Evolutionary conservation across 345 rosid species (phyloP).

Genomic region (Isatis tinctoria): DNA sequence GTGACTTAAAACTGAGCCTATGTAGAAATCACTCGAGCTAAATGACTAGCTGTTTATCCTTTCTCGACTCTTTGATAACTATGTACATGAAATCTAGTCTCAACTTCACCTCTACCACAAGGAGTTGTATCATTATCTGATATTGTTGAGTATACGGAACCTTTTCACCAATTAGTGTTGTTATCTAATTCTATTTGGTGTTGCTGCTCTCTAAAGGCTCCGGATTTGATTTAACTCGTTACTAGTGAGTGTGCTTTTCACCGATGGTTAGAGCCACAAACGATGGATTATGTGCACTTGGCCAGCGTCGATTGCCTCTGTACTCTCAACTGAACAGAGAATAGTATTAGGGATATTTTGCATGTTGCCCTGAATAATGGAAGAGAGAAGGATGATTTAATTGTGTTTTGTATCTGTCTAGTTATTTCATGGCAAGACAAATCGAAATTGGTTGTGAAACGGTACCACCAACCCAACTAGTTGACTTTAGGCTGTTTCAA

Average conservation of each 20-base stretch:
- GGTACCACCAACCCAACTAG: conserved; percentile 19
- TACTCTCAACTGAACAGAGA: not conserved
- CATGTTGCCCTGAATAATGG: conserved; percentile 22
- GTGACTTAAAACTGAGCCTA: conserved; percentile 38
- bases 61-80: not conserved
- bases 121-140: not conserved
- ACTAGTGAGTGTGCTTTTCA: not conserved
- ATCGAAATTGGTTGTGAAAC: conserved; percentile 28
- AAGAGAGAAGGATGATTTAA: conserved; percentile 10
- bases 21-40: conserved; percentile 22
- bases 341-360: not conserved
- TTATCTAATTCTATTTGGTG: not conserved
- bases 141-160: not conserved
- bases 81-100: conserved; percentile 27
- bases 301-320: not conserved
- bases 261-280: conserved; percentile 1
- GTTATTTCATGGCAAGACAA: conserved; percentile 23
- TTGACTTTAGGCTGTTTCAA: conserved; percentile 28
- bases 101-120: not conserved
- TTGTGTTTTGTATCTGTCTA: conserved; percentile 17
- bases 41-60: not conserved
- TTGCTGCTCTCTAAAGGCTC: not conserved
- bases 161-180: not conserved
- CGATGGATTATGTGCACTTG: not conserved
- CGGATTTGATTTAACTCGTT: not conserved